phyloP scores from a whole-genome alignment of 129 eudicot genomes.

The Flaveria sonorensis region DNA sequence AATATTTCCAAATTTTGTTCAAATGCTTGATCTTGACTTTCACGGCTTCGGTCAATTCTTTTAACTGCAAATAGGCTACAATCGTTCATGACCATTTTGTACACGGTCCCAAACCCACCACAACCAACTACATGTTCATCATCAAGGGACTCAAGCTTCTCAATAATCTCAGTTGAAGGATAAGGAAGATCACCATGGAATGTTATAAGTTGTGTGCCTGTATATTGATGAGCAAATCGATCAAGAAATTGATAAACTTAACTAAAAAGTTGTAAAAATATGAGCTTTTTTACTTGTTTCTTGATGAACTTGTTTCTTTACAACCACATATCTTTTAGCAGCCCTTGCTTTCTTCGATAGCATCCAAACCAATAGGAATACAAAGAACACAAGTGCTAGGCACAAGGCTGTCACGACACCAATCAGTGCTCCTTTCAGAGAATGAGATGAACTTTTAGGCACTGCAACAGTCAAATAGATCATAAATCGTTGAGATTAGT shows the following conservation, averaged over 20 bases:
- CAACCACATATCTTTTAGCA: constrained; percentile 79
- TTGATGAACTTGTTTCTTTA: constrained; percentile 78
- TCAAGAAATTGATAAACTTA: neutral
- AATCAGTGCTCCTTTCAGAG: constrained; percentile 60
- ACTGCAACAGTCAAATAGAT: constrained; percentile 40
- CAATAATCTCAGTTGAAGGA: constrained; percentile 85
- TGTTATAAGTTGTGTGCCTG: constrained; percentile 89
- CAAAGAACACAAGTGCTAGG: constrained; percentile 54
- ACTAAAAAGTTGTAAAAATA: neutral
- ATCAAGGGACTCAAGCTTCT: constrained; percentile 77
- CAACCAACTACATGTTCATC: constrained; percentile 91
- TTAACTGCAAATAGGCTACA: constrained; percentile 93
- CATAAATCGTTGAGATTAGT: neutral
- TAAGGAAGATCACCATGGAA: constrained; percentile 98
- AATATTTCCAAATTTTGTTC: constrained; percentile 81
- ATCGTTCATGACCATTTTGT: constrained; percentile 93
- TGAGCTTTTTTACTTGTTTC: constrained; percentile 54
- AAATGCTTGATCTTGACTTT: constrained; percentile 78
- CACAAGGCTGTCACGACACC: constrained; percentile 51
- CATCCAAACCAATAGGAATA: constrained; percentile 70
- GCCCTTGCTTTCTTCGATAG: constrained; percentile 79
- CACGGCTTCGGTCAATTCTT: constrained; percentile 76
- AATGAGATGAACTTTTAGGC: constrained; percentile 71
- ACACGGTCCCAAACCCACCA: constrained; percentile 93
- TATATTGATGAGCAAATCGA: neutral